Base-by-base conservation (phyloP, 2,329 filamentous ascomycete species). In the Teratosphaeria zuluensis region DNA sequence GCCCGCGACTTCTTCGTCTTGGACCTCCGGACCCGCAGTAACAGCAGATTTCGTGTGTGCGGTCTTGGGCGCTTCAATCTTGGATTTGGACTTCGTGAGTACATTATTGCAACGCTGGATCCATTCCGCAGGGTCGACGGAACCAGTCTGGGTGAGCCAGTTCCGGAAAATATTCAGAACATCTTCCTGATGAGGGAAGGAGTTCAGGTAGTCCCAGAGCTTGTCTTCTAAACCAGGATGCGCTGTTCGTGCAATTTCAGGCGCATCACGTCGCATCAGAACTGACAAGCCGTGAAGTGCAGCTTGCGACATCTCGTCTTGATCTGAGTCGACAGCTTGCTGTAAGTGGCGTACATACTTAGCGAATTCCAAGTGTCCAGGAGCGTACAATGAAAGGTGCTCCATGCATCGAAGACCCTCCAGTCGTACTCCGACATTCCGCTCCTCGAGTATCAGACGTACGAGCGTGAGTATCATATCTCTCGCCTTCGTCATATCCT, bases 1-100 rank as follows among this genome's bases (percentile, higher is more conserved):
- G 0, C 94, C 94, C 56, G 94, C 94, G 38, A 96, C 92, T 72
- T 99, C 95, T 71, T 99, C 94, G 70, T 99, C 94, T 62, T 92
- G 88, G 0, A 97, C 76, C 66, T 99, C 94, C n/a, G 89, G 81
- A 12, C 82, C 78, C 3, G 78, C 77, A 55, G 77, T 79, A 6
- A 74, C 71, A 21, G 42, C 42, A 48, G 42, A 48, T 65, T 78
- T 82, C 3, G 57, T 59, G 19, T 35, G 24, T 0, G 78, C 75
- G 11, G 73, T 70, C 19, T 74, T 75, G 4, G 75, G 70, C 31
- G 84, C 80, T 51, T 84, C 81, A 1, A 77, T 75, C 68, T 88
- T 89, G 32, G 82, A 81, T 63, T 89, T 85, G 0, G 89, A 95
- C 80, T 95, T 95, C 38, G 90, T 94, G 62, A 97, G 82, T 11